Evolutionary conservation across 306 rosid species (phyloP), one percentile per base, ranked within the genome.

Genomic region (Cercis canadensis): DNA sequence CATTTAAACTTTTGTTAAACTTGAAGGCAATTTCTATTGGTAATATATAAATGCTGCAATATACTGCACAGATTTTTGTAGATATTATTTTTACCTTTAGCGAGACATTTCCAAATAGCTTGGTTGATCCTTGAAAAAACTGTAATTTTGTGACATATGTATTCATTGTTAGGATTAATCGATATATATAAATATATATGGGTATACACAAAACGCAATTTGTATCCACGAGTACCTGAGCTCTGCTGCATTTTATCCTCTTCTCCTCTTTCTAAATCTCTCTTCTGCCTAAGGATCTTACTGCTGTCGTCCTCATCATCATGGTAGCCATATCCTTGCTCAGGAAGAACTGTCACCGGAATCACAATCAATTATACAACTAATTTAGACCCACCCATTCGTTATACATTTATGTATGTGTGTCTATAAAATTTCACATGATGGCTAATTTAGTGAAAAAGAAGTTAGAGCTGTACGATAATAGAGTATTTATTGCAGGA

Each of bases 41-140:
- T 6, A 11, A 41, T 41, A 41, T 8, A 41, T 0, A 6, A 41
- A 41, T 11, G 8, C 46, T 41, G 11, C 46, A 41, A 41, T 4
- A n/a, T n/a, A n/a, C n/a, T n/a, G n/a, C n/a, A n/a, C n/a, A n/a
- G n/a, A n/a, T n/a, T n/a, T n/a, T n/a, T n/a, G n/a, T n/a, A n/a
- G n/a, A 34, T 34, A 14, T 46, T 6, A 56, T 41, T 24, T 62
- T 7, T 40, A 68, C 75, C 80, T 60, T 8, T 12, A 24, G 70
- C 75, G 16, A 53, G 1, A 32, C 10, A 3, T 10, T 52, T 33
- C 80, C 75, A 68, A 41, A 76, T 5, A 7, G 37, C 18, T 11
- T 29, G 24, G 37, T 62, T 62, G 37, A 54, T 31, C 11, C 56
- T 51, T 60, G 69, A 60, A 4, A 53, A 4, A 16, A 15, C 80